Evolutionary conservation across 768 basidiomycete genomes (phyloP), one percentile per base, ranked within the genome.

Genomic region (Tulasnella sp.): DNA sequence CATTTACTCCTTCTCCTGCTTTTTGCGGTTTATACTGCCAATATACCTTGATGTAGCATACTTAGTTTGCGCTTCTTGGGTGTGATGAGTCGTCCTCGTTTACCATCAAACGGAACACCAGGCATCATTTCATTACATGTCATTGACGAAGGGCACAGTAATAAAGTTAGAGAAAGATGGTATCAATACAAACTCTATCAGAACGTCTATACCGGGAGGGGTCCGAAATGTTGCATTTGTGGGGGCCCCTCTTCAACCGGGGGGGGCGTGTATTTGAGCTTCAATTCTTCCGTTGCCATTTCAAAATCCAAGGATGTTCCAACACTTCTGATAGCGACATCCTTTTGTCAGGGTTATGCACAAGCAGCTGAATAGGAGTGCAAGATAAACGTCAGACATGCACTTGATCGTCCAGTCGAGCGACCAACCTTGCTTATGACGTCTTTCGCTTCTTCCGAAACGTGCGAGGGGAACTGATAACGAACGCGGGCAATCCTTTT

Each of bases 391-490:
- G 37, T 26, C 35, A 26, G 55, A 9, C 16, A 69, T 67, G 42
- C n/a, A 16, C 2, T 26, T n/a, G 40, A 11, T 40, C 15, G 48
- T 67, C 23, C 26, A 29, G 0, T 4, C 6, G 13, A n/a, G 61
- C 13, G 29, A 15, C 84, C 75, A 67, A 87, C 86, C 61, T 81
- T 79, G 20, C 74, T 81, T 80, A 88, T 86, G 10, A 88, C 78
- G 78, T 87, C 86, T n/a, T 80, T 83, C 0, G 86, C 87, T 79
- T 87, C 86, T 18, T 85, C 79, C 0, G 85, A 85, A 67, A 87
- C 85, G 40, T 78, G 79, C 0, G 79, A 75, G 0, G 87, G 86
- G 57, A 88, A 84, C 23, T 82, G 82, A n/a, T 86, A 82, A 73
- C 86, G 82, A 23, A 85, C 81, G 16, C 81, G 81, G 7, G 81